A percentile compares a stretch with the other conserved stretches of the same genome.
phyloP scores from a whole-genome alignment of 2,329 filamentous ascomycete genomes.

The Chalara sp. region DNA sequence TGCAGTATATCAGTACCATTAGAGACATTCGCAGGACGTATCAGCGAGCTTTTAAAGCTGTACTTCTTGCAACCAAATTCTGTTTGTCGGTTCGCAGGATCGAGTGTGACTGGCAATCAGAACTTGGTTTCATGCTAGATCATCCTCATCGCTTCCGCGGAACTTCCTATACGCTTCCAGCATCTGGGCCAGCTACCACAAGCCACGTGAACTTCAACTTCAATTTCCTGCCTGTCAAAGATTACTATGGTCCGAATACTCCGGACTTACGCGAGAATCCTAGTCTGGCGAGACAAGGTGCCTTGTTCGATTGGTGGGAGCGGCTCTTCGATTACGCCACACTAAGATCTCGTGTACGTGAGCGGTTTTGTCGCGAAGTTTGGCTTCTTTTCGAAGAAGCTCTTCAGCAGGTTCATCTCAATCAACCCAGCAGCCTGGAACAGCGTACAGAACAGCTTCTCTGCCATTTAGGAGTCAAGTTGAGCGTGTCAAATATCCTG shows the following conservation, averaged over 20 bases:
- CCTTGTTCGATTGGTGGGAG: constrained; percentile 4
- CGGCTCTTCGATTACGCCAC: constrained; percentile 3
- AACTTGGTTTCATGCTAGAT: background rate
- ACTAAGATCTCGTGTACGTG: background rate
- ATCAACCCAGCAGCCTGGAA: background rate
- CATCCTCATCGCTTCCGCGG: background rate
- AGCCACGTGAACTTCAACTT: constrained; percentile 1
- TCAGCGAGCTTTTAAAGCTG: constrained; percentile 2
- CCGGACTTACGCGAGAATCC: background rate
- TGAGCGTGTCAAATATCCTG: background rate
- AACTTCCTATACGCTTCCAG: background rate
- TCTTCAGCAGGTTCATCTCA: background rate
- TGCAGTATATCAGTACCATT: background rate
- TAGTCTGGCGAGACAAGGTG: background rate
- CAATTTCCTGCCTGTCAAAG: constrained; percentile 1
- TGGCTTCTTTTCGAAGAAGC: background rate
- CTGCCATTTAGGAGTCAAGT: background rate
- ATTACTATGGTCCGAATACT: background rate
- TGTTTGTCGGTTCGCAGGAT: background rate
- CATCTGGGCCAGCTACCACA: background rate
- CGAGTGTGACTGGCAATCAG: background rate
- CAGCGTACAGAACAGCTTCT: background rate
- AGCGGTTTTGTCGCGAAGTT: background rate
- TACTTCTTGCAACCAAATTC: background rate
- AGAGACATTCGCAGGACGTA: constrained; percentile 1